Percentiles rank a stretch among this genome's conserved stretches.
These are phyloP conservation scores for Hyphopichia burtonii DNA, from an alignment of 1,139 yeast species.

Conservation along the genomic window DNA sequence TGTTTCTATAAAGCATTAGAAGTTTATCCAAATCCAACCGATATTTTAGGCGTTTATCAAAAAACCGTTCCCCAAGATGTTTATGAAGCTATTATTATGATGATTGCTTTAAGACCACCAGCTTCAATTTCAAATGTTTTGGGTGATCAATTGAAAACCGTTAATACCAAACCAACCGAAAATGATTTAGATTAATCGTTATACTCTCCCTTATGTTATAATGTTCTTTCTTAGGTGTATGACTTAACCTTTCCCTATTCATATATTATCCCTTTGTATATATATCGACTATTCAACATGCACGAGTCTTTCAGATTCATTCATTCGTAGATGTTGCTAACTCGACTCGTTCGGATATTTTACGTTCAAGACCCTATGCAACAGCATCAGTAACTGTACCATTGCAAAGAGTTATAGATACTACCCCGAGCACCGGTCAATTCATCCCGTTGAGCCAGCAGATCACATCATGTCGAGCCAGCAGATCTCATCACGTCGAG, in stretches of 20 bases:
- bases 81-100: conserved; percentile 77
- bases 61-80: conserved; percentile 80
- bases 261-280: neutral
- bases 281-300: neutral
- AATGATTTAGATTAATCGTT: conserved; percentile 40
- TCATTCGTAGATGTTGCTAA: no score
- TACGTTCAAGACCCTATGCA: no score
- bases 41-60: conserved; percentile 83
- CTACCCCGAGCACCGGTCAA: no score
- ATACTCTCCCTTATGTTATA: neutral
- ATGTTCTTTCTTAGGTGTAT: neutral
- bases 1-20: conserved; percentile 93
- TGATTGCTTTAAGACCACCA: conserved; percentile 91
- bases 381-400: no score
- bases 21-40: conserved; percentile 93
- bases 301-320: no score
- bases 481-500: no score
- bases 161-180: conserved; percentile 15
- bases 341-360: no score
- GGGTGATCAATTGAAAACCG: conserved; percentile 25
- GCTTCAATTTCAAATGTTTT: conserved; percentile 71
- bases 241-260: neutral
- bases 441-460: no score
- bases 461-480: no score
- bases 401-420: no score